These are phyloP conservation scores for Ascodesmis nigricans DNA, from an alignment of 495 filamentous ascomycete species.

Conservation along the genomic window DNA sequence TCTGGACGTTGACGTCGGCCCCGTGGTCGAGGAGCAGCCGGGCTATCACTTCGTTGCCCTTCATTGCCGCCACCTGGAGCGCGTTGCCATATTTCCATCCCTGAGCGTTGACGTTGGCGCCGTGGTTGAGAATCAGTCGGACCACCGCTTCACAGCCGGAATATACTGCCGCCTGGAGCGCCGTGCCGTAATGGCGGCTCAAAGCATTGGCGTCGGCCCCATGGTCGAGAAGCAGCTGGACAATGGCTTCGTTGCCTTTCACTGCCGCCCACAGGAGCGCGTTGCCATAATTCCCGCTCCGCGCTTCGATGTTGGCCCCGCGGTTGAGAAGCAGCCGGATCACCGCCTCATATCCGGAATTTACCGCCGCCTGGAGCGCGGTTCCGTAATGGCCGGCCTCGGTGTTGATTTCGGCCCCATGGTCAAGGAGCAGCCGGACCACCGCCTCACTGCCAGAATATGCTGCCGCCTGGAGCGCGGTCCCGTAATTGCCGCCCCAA, in stretches of 20 bases:
- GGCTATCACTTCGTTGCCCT: not conserved
- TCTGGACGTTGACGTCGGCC: not conserved
- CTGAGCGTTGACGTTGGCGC: slow-evolving; percentile 13
- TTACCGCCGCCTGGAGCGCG: too few species aligned
- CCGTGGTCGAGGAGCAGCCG: not conserved
- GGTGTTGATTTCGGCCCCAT: not conserved
- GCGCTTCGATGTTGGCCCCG: slow-evolving; percentile 6
- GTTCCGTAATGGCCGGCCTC: not conserved
- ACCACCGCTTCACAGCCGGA: slow-evolving; percentile 15
- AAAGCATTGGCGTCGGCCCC: slow-evolving; percentile 24
- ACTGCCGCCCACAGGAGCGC: slow-evolving; percentile 15
- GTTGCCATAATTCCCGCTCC: slow-evolving; percentile 5
- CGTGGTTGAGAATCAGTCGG: slow-evolving; percentile 19
- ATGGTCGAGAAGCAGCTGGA: slow-evolving; percentile 21
- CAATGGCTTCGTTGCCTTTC: slow-evolving; percentile 12
- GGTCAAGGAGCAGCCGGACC: not conserved
- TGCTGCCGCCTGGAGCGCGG: not conserved
- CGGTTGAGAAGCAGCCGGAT: slow-evolving; percentile 3
- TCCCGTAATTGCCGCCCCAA: not conserved
- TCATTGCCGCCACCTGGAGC: slow-evolving; percentile 2
- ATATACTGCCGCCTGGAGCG: slow-evolving; percentile 23
- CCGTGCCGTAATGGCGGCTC: slow-evolving; percentile 22
- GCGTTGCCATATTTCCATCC: not conserved
- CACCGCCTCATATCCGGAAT: too few species aligned
- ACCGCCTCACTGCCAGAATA: not conserved